phyloP scores from a whole-genome alignment of 345 rosid species.

The Hypericum androsaemum region DNA sequence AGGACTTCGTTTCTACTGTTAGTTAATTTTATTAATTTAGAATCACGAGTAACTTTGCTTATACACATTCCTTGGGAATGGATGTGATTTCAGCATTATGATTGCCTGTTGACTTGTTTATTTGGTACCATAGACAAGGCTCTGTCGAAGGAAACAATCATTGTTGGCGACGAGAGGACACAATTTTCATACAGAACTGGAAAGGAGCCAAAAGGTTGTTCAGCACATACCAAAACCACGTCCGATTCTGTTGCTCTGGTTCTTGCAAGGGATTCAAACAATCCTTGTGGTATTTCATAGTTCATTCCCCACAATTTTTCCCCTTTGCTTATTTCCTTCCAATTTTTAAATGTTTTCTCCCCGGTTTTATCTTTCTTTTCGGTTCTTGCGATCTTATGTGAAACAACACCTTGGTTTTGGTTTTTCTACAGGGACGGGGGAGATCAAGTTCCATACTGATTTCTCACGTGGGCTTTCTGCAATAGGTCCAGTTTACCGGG shows the following conservation, averaged over 20 bases:
- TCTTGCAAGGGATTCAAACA: conserved; percentile 58
- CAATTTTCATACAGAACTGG: conserved; percentile 31
- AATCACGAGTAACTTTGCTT: too few species aligned
- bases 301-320: conserved; percentile 3
- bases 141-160: conserved; percentile 53
- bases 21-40: not conserved
- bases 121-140: conserved; percentile 36
- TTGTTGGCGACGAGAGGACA: conserved; percentile 59
- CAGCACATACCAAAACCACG: conserved; percentile 1
- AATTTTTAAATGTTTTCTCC: not conserved
- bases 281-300: conserved; percentile 38
- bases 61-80: too few species aligned
- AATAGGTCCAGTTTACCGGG: conserved; percentile 52
- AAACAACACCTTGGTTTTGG: conserved; percentile 9
- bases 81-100: too few species aligned
- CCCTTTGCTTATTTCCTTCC: conserved; percentile 3
- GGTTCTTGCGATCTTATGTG: not conserved
- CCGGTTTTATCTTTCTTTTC: not conserved
- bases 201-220: conserved; percentile 16
- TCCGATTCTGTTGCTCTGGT: conserved; percentile 47
- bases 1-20: not conserved
- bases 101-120: too few species aligned
- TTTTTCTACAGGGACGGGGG: conserved; percentile 40
- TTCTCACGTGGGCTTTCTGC: conserved; percentile 56
- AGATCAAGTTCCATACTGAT: conserved; percentile 50